phyloP scores from a whole-genome alignment of 768 basidiomycete species.

The Pulveroboletus sp. region DNA sequence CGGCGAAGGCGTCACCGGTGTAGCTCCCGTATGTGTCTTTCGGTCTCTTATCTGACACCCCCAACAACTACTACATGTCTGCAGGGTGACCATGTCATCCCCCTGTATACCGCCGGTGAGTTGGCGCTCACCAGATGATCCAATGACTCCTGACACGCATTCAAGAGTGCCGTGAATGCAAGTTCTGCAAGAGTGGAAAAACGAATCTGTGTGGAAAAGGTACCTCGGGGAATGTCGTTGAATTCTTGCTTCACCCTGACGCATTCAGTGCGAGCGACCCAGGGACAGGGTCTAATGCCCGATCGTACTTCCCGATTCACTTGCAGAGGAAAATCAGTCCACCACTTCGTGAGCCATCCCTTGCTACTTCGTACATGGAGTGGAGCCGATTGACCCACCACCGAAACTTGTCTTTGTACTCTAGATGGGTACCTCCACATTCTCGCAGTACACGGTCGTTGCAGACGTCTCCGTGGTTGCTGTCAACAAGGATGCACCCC shows the following conservation, averaged over 20 bases:
- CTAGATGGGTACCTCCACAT: constrained; percentile 98
- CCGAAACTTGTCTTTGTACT: neutral
- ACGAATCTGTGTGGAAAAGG: constrained; percentile 98
- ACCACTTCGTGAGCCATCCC: constrained; percentile 74
- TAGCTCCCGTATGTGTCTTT: constrained; percentile 43
- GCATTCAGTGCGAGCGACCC: constrained; percentile 76
- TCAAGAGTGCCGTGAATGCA: constrained; percentile 90
- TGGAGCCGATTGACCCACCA: neutral
- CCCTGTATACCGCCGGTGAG: constrained; percentile 90
- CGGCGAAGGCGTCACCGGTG: constrained; percentile 88
- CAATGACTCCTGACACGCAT: neutral
- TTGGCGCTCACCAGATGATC: neutral
- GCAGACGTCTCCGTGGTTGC: constrained; percentile 96
- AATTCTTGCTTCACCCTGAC: neutral
- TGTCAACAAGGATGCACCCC: constrained; percentile 77
- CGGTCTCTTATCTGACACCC: neutral
- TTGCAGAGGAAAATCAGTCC: constrained; percentile 77
- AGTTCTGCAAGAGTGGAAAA: constrained; percentile 98
- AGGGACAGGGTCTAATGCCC: constrained; percentile 94
- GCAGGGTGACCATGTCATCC: constrained; percentile 93
- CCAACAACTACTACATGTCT: neutral
- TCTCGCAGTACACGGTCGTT: constrained; percentile 99
- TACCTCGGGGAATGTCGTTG: constrained; percentile 22
- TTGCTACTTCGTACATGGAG: neutral
- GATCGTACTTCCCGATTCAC: constrained; percentile 86